Evolutionary conservation across 2,329 filamentous ascomycete genomes (phyloP).

Genomic region (Monascus ruber): DNA sequence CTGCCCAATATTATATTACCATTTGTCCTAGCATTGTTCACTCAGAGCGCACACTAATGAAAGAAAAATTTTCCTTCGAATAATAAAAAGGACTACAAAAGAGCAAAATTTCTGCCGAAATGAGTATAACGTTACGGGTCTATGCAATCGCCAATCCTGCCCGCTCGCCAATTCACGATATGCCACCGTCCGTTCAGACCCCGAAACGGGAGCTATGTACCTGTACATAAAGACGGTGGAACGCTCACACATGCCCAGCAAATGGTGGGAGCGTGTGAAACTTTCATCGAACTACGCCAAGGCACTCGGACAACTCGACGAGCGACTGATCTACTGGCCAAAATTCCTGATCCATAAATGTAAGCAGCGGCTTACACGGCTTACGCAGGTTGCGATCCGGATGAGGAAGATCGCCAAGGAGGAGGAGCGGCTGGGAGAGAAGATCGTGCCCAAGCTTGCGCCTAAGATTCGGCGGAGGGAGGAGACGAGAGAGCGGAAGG

Average conservation of each 20-base stretch:
- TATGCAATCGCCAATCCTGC: constrained; percentile 80
- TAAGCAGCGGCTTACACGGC: constrained; percentile 84
- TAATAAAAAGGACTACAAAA: constrained; percentile 56
- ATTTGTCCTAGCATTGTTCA: not conserved
- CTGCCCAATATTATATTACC: too few species aligned
- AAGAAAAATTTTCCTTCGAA: constrained; percentile 3
- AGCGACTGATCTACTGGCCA: constrained; percentile 81
- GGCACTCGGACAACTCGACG: constrained; percentile 77
- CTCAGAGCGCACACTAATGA: not conserved
- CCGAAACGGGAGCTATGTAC: constrained; percentile 71
- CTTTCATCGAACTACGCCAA: constrained; percentile 83
- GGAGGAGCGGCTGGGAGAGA: constrained; percentile 81
- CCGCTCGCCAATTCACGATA: constrained; percentile 86
- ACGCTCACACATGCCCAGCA: constrained; percentile 74
- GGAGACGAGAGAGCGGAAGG: constrained; percentile 63
- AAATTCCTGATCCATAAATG: constrained; percentile 90
- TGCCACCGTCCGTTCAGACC: constrained; percentile 78
- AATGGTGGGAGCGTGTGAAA: constrained; percentile 90
- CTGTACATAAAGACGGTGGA: constrained; percentile 96
- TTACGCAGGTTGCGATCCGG: constrained; percentile 81
- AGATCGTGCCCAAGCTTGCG: constrained; percentile 74
- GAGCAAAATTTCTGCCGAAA: constrained; percentile 91
- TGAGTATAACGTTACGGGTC: constrained; percentile 75
- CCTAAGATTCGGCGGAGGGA: constrained; percentile 77
- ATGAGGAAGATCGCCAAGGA: constrained; percentile 71